Base-by-base conservation (phyloP, 345 rosid species). In the Brassica juncea region DNA sequence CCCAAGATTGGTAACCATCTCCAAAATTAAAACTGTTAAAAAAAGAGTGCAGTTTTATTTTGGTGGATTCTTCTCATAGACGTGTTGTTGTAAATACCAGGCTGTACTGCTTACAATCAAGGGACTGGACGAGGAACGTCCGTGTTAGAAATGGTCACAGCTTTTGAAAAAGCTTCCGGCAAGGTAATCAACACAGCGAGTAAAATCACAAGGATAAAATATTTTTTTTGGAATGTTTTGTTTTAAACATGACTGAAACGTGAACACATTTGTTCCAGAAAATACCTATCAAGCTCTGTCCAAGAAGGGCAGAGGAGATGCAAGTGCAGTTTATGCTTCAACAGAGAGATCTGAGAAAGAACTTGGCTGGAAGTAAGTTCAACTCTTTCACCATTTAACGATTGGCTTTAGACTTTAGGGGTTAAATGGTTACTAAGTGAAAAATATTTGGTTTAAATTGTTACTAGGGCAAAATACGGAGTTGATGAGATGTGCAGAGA, bases 341-440 rank as follows among this genome's bases (percentile, higher is more conserved):
- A 89, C 90, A 1, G 92, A 91, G 76, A 90, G 72, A 72, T 97
- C 99, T 74, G 83, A 84, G 72, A 90, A 76, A 81, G 91, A 94
- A 86, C 99, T 94, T 66, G 93, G 92, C 37, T 94, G 99, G 97
- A 90, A 90, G 99, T 92, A 89, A 54, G 93, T 80, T n/a, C 8
- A 2, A 7, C 44, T 49, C 70, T 42, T 60, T 69, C 8, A 37
- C 76, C 27, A 28, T 19, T 71, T 28, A 23, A 77, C 39, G 6
- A 11, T 65, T 78, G 6, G 47, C 54, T 70, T 49, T 3, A 58
- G 30, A 3, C 14, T 55, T 57, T 19, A 31, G 57, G 14, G 57
- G 1, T 34, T 71, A 30, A 65, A 27, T 37, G 39, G 47, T 27
- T 52, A 3, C 0, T 9, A 6, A n/a, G 35, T 14, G 12, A 4